Evolutionary conservation across 768 basidiomycete genomes (phyloP).

Genomic region (Butyriboletus loyo): DNA sequence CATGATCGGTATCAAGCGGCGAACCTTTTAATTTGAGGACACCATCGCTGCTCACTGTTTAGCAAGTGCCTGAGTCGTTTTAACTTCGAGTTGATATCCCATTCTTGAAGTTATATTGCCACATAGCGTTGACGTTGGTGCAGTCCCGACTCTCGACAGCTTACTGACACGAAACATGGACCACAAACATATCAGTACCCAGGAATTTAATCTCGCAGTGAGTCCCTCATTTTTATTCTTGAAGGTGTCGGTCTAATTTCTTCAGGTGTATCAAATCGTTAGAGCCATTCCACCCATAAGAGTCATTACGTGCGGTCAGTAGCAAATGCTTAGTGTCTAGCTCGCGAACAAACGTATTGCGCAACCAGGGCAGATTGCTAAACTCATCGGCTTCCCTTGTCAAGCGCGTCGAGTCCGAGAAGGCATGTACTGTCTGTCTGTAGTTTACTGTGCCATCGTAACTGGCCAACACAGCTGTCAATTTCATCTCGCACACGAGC

Average conservation of each 20-base stretch:
- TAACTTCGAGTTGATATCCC: neutral
- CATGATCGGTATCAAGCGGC: too few species aligned
- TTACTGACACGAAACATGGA: neutral
- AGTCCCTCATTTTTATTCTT: neutral
- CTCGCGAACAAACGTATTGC: neutral
- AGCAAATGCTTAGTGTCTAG: neutral
- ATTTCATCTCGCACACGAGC: slow-evolving; percentile 55
- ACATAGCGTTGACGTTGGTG: neutral
- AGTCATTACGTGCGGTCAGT: slow-evolving; percentile 62
- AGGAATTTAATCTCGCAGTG: slow-evolving; percentile 17
- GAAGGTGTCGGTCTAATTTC: neutral
- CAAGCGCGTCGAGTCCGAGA: slow-evolving; percentile 76
- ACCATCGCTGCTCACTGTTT: too few species aligned
- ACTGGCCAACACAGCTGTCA: slow-evolving; percentile 50
- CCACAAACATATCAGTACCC: neutral
- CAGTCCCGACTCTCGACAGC: neutral
- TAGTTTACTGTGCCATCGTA: neutral
- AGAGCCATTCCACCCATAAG: slow-evolving; percentile 56
- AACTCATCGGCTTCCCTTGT: slow-evolving; percentile 68
- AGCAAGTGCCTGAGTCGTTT: neutral
- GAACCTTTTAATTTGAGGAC: too few species aligned
- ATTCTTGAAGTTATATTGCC: too few species aligned
- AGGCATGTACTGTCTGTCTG: slow-evolving; percentile 40
- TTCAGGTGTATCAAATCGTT: slow-evolving; percentile 65
- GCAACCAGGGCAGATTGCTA: slow-evolving; percentile 57